Percentiles rank a stretch among this genome's conserved stretches.
Conservation (phyloP, 2,329 filamentous ascomycete genomes). For the Alternaria alternata region DNA sequence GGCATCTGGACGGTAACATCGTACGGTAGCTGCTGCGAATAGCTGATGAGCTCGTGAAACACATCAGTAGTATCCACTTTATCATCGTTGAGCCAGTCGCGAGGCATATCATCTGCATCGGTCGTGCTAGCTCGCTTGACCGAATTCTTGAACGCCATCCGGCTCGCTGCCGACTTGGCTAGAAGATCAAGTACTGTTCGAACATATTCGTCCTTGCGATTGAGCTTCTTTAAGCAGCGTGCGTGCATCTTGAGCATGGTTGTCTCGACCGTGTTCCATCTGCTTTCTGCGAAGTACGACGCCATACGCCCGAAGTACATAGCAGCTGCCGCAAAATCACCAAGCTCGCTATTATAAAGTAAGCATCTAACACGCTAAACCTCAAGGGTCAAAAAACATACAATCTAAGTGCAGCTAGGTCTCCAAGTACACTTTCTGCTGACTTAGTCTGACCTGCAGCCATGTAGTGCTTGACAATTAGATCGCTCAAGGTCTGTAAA, state of each 20-base stretch:
- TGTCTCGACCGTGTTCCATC: slow-evolving; percentile 82
- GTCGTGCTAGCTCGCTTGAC: slow-evolving; percentile 24
- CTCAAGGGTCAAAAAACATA: slow-evolving; percentile 25
- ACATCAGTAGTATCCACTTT: slow-evolving; percentile 48
- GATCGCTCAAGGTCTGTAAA: slow-evolving; percentile 82
- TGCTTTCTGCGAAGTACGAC: slow-evolving; percentile 73
- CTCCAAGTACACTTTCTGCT: slow-evolving; percentile 78
- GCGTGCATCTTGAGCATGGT: slow-evolving; percentile 88
- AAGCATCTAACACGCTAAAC: slow-evolving; percentile 4
- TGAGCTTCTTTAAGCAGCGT: slow-evolving; percentile 78
- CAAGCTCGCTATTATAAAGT: slow-evolving; percentile 59
- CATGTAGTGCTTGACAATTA: slow-evolving; percentile 81
- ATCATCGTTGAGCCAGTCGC: slow-evolving; percentile 51
- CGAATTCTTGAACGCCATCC: slow-evolving; percentile 36
- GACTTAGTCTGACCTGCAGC: slow-evolving; percentile 81
- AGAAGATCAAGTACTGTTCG: slow-evolving; percentile 77
- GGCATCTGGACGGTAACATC: slow-evolving; percentile 73
- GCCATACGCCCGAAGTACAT: slow-evolving; percentile 80
- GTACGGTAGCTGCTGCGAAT: slow-evolving; percentile 61
- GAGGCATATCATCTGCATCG: slow-evolving; percentile 16
- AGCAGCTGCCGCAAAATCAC: slow-evolving; percentile 76
- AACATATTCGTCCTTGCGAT: slow-evolving; percentile 80
- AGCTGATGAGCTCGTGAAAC: slow-evolving; percentile 56
- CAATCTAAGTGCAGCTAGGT: slow-evolving; percentile 86
- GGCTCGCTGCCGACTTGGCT: slow-evolving; percentile 65